A percentile compares a stretch with the other conserved stretches of the same genome.
Evolutionary conservation across 2,329 filamentous ascomycete species (phyloP).

Genomic region (Coccinonectria pachysandricola): DNA sequence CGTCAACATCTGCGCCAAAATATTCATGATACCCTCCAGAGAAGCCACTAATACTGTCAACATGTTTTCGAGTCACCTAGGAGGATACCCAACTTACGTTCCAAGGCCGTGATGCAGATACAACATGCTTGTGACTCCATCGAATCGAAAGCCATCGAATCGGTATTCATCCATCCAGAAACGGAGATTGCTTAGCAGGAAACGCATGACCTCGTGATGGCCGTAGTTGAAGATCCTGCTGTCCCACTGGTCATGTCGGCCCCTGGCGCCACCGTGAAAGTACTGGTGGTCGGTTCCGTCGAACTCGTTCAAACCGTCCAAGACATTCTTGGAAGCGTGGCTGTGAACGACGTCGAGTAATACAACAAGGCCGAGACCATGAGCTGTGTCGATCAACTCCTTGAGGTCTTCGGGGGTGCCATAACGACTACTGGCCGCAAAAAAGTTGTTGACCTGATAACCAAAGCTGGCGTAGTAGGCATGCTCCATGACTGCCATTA

Average conservation of each 20-base stretch:
- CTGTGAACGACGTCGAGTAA: conserved; percentile 95
- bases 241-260: conserved; percentile 89
- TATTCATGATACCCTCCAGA: conserved; percentile 98
- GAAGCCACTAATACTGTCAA: conserved; percentile 57
- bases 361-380: conserved; percentile 81
- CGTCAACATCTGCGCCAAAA: conserved; percentile 79
- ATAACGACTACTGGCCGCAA: conserved; percentile 91
- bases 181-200: conserved; percentile 85
- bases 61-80: neutral
- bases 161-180: conserved; percentile 99
- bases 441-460: conserved; percentile 98
- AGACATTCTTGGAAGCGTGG: conserved; percentile 93
- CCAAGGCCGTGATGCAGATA: conserved; percentile 94
- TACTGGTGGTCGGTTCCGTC: conserved; percentile 93
- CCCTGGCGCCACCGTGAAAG: conserved; percentile 80
- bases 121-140: conserved; percentile 97
- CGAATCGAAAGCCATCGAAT: conserved; percentile 96
- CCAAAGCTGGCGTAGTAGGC: conserved; percentile 99
- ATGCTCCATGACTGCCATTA: conserved; percentile 99
- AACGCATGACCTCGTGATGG: conserved; percentile 86
- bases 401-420: conserved; percentile 90
- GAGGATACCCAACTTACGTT: conserved; percentile 52
- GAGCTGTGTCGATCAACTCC: conserved; percentile 90
- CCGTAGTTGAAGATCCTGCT: conserved; percentile 97
- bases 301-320: conserved; percentile 92